Percentiles rank a stretch among this genome's conserved stretches.
phyloP scores from a whole-genome alignment of 2,329 filamentous ascomycete species.

The Mycogone perniciosa region DNA sequence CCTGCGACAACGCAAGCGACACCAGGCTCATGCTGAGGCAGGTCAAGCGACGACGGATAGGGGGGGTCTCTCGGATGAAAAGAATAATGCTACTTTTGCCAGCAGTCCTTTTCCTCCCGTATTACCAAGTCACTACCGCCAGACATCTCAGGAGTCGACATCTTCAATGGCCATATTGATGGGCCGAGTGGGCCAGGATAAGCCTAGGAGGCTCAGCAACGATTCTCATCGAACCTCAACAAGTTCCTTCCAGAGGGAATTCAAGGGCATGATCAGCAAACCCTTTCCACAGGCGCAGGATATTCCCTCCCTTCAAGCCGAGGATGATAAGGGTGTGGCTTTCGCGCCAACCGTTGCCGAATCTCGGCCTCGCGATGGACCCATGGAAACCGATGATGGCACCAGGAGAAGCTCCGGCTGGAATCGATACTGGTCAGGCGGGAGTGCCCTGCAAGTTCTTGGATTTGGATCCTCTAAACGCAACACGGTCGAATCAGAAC shows the following conservation, averaged over 20 bases:
- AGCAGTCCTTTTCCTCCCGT: slow-evolving; percentile 35
- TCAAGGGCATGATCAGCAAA: slow-evolving; percentile 57
- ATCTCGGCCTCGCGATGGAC: slow-evolving; percentile 31
- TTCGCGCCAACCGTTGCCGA: slow-evolving; percentile 29
- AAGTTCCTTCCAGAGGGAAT: slow-evolving; percentile 54
- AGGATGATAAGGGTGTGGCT: slow-evolving; percentile 37
- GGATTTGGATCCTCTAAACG: slow-evolving; percentile 48
- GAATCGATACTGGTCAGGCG: slow-evolving; percentile 73
- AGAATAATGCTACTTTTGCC: slow-evolving; percentile 45
- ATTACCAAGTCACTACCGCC: slow-evolving; percentile 35
- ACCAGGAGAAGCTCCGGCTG: slow-evolving; percentile 63
- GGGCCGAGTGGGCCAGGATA: slow-evolving; percentile 51
- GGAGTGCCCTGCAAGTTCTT: slow-evolving; percentile 60
- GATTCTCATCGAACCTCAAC: slow-evolving; percentile 43
- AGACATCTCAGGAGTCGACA: slow-evolving; percentile 50
- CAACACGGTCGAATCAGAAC: slow-evolving; percentile 48
- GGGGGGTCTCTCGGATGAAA: slow-evolving; percentile 48
- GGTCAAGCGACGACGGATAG: slow-evolving; percentile 38
- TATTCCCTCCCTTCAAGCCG: slow-evolving; percentile 27
- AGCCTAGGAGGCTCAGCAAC: slow-evolving; percentile 46
- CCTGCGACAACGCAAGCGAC: slow-evolving; percentile 42
- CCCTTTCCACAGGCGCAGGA: slow-evolving; percentile 45
- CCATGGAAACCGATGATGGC: slow-evolving; percentile 32
- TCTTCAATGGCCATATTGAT: slow-evolving; percentile 61
- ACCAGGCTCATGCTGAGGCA: slow-evolving; percentile 43